A percentile compares a stretch with the other conserved stretches of the same genome.
phyloP scores from a whole-genome alignment of 1,139 yeast genomes.

The Pichia sp. region DNA sequence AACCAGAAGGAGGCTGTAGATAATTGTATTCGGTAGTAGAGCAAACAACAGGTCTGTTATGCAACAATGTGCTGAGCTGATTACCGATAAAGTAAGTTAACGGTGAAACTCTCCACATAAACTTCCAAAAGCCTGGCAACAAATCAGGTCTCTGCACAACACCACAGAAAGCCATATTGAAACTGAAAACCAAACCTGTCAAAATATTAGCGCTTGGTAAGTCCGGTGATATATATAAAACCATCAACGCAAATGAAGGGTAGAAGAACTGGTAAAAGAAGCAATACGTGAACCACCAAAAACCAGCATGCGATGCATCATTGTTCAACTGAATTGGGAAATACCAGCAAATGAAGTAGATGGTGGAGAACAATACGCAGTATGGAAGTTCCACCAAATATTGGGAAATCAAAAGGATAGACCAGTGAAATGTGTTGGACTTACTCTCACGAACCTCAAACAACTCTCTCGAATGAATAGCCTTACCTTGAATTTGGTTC shows the following conservation, averaged over 20 bases:
- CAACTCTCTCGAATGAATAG: slow-evolving; percentile 46
- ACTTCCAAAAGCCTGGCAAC: slow-evolving; percentile 63
- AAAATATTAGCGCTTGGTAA: slow-evolving; percentile 53
- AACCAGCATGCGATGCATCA: slow-evolving; percentile 41
- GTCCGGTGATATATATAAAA: slow-evolving; percentile 52
- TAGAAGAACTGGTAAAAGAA: slow-evolving; percentile 50
- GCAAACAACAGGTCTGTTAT: slow-evolving; percentile 49
- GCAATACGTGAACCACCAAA: slow-evolving; percentile 43
- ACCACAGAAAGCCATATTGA: slow-evolving; percentile 53
- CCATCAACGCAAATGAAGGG: slow-evolving; percentile 43
- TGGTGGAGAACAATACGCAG: slow-evolving; percentile 41
- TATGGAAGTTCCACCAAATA: slow-evolving; percentile 50
- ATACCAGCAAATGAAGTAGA: slow-evolving; percentile 47
- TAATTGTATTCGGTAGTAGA: slow-evolving; percentile 39
- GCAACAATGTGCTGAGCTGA: slow-evolving; percentile 43
- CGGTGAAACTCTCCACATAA: slow-evolving; percentile 67
- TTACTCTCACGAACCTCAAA: slow-evolving; percentile 58
- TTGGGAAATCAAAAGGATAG: slow-evolving; percentile 48
- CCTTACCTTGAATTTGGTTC: slow-evolving; percentile 52
- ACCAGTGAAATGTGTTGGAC: slow-evolving; percentile 62
- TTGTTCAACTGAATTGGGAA: slow-evolving; percentile 47
- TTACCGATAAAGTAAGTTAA: slow-evolving; percentile 58
- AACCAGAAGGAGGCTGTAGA: slow-evolving; percentile 48
- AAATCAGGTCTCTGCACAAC: slow-evolving; percentile 48
- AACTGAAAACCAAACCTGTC: slow-evolving; percentile 44